Conservation (phyloP, 805 yeast genomes). For the Barnettozyma californica region DNA sequence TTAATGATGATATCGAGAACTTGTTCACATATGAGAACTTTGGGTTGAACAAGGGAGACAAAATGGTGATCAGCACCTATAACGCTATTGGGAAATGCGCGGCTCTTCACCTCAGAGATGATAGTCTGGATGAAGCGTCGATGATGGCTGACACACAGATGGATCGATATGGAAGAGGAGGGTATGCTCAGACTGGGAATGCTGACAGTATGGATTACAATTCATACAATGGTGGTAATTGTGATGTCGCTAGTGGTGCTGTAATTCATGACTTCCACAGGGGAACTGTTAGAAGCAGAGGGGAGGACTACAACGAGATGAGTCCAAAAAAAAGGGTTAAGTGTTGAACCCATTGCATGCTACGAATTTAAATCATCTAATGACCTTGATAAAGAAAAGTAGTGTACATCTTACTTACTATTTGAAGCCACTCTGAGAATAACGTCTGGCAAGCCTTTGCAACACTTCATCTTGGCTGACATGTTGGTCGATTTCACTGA, state of each 20-base stretch:
- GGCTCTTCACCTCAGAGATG: slow-evolving; percentile 10
- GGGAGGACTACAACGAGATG: slow-evolving; percentile 8
- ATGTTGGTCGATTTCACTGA: slow-evolving; percentile 29
- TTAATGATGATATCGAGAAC: slow-evolving; percentile 29
- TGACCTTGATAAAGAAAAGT: neutral
- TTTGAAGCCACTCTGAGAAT: slow-evolving; percentile 11
- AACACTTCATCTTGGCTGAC: slow-evolving; percentile 18
- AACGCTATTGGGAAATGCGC: slow-evolving; percentile 32
- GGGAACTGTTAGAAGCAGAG: slow-evolving; percentile 17
- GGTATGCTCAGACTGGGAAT: slow-evolving; percentile 16
- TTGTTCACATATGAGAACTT: slow-evolving; percentile 33
- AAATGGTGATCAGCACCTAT: slow-evolving; percentile 32
- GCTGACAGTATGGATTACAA: slow-evolving; percentile 19
- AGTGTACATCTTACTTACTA: neutral
- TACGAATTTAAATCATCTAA: neutral
- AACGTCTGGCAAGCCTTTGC: slow-evolving; percentile 25
- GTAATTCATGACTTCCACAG: slow-evolving; percentile 10
- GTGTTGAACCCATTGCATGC: slow-evolving; percentile 1
- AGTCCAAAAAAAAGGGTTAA: slow-evolving; percentile 3
- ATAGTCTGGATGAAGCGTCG: neutral
- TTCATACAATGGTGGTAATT: neutral
- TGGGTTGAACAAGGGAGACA: slow-evolving; percentile 37
- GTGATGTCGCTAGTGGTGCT: no score
- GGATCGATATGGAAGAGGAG: neutral
- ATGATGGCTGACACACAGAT: neutral